phyloP scores from a whole-genome alignment of 179 eudicot genomes.

The Gypsophila paniculata region DNA sequence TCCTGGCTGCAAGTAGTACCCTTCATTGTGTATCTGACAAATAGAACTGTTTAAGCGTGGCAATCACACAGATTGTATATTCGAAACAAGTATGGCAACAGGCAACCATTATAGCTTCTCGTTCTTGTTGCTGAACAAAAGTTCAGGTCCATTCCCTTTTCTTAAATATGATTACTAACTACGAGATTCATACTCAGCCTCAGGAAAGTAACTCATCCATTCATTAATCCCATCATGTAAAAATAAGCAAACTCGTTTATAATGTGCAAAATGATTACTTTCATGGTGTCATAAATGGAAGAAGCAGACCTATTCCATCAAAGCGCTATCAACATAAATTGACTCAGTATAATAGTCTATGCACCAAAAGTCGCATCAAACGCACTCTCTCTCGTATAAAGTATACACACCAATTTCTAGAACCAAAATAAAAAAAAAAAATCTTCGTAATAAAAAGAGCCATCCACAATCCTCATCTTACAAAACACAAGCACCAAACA shows the following conservation, averaged over 20 bases:
- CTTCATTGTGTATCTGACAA: slow-evolving; percentile 82
- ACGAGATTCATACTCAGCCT: no score
- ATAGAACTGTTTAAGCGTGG: neutral
- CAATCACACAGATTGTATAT: neutral
- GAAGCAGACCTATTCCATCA: neutral
- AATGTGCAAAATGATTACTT: neutral
- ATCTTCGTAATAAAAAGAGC: neutral
- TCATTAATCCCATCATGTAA: no score
- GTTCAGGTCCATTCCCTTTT: neutral
- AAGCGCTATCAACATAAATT: neutral
- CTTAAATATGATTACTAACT: no score
- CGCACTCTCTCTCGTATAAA: no score
- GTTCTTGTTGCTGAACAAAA: neutral
- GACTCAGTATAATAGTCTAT: neutral
- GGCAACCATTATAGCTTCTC: neutral
- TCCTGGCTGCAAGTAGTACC: slow-evolving; percentile 59
- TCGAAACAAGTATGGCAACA: neutral
- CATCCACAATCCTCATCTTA: neutral
- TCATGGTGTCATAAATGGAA: neutral
- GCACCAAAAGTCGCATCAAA: no score
- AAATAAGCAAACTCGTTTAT: neutral
- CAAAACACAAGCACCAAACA: neutral
- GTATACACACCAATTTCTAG: neutral
- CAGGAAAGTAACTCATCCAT: no score
- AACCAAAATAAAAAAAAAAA: no score